Evolutionary conservation across 1,284 basidiomycete genomes (phyloP), one percentile per base, ranked within the genome.

Genomic region (Sanghuangporus baumii): DNA sequence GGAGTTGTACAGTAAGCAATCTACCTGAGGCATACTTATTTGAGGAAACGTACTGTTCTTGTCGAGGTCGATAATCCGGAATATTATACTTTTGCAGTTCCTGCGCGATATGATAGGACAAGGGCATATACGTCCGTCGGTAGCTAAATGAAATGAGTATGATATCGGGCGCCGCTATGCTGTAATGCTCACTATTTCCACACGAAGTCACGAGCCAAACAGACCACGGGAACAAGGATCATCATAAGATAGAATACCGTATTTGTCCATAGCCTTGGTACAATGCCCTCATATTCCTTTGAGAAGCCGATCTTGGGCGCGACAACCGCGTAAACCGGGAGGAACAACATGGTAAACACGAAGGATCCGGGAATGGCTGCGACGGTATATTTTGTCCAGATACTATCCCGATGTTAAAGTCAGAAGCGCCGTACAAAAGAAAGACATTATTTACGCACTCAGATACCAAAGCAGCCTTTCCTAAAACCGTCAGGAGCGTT

Each of bases 381-480:
- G 46, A 96, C 91, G 2, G 96, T 98, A 74, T 98, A 99, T 73
- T 99, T 98, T 2, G 96, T 98, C 97, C 96, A 99, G n/a, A 99
- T 76, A 69, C 94, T 97, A 67, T 14, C 26, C 38, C 40, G 31
- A 41, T 40, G 37, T 51, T 52, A 23, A 18, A 36, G 60, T 67
- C 37, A 73, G 67, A 57, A 52, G 52, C 0, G 26, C 16, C 36
- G 14, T n/a, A 18, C 1, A 7, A 14, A 37, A 16, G 16, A 54
- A 12, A 34, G 52, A 36, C 5, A 5, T 26, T 18, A 18, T 16
- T 7, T 38, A 83, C 93, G 71, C 72, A 97, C 94, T 99, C 96
- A 6, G 96, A 98, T 57, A 99, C 92, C 62, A 99, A 76, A 1
- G 96, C 96, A 7, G 97, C 97, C 75, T 99, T 99, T 55, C 96